Percentiles rank a stretch among this genome's conserved stretches.
Conservation (phyloP, 805 yeast species). For the Candida khao-thaluensis region DNA sequence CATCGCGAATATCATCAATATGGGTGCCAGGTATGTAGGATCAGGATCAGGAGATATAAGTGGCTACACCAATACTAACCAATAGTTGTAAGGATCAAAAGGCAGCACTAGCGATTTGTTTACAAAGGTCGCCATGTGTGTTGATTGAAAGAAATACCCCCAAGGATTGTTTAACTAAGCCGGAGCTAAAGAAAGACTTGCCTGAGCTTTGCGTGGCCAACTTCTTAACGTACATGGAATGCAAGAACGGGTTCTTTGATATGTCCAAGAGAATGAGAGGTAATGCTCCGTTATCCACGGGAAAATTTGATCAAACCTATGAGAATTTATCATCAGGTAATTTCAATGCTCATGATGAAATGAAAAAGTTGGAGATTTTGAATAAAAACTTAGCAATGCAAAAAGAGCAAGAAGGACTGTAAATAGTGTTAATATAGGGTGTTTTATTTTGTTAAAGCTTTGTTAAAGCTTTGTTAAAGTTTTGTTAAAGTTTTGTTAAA, state of each 20-base stretch:
- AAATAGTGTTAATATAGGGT: conserved; percentile 4
- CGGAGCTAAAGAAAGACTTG: conserved; percentile 68
- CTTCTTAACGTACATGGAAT: conserved; percentile 81
- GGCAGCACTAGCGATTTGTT: conserved; percentile 91
- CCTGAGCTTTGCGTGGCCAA: conserved; percentile 89
- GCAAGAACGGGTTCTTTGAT: conserved; percentile 88
- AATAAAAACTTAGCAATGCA: conserved; percentile 47
- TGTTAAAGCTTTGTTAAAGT: no score
- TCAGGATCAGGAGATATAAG: background rate
- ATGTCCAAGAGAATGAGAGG: conserved; percentile 91
- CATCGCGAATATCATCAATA: conserved; percentile 7
- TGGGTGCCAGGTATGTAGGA: conserved; percentile 19
- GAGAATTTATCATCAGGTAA: conserved; percentile 77
- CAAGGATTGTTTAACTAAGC: conserved; percentile 79
- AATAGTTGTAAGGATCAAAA: conserved; percentile 88
- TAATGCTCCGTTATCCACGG: conserved; percentile 90
- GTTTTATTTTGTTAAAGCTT: no score
- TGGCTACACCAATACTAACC: conserved; percentile 1
- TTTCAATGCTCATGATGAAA: conserved; percentile 78
- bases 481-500: no score
- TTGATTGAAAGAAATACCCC: conserved; percentile 87
- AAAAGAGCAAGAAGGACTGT: conserved; percentile 12
- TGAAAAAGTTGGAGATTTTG: conserved; percentile 64
- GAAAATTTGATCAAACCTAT: conserved; percentile 86
- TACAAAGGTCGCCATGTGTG: conserved; percentile 96